Percentiles rank a stretch among this genome's conserved stretches.
Evolutionary conservation across 345 rosid genomes (phyloP).

Genomic region (Diplotaxis tenuifolia): DNA sequence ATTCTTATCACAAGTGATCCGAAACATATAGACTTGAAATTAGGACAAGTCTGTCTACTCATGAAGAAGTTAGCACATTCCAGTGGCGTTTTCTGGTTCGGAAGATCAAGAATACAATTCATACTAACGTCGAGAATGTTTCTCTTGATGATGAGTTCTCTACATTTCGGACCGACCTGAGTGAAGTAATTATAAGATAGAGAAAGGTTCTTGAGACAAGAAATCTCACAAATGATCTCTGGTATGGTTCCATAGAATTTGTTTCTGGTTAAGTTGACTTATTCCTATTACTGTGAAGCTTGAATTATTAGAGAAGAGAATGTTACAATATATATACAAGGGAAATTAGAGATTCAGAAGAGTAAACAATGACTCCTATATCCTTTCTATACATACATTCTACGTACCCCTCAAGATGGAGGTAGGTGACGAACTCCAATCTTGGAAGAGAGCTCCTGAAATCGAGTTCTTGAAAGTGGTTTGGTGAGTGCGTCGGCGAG

Average conservation of each 20-base stretch:
- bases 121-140: slow-evolving; percentile 58
- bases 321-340: too few species aligned
- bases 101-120: slow-evolving; percentile 74
- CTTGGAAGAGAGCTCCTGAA: too few species aligned
- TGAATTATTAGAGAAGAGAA: too few species aligned
- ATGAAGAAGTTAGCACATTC: slow-evolving; percentile 61
- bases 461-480: too few species aligned
- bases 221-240: slow-evolving; percentile 56
- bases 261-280: slow-evolving; percentile 64
- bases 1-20: slow-evolving; percentile 48
- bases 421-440: too few species aligned
- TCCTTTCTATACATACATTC: too few species aligned
- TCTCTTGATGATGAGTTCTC: slow-evolving; percentile 45
- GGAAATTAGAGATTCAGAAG: too few species aligned
- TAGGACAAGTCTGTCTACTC: slow-evolving; percentile 47
- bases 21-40: slow-evolving; percentile 40
- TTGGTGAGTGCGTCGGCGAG: too few species aligned
- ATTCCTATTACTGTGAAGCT: too few species aligned
- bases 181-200: slow-evolving; percentile 67
- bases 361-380: too few species aligned
- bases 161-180: slow-evolving; percentile 59
- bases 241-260: slow-evolving; percentile 63
- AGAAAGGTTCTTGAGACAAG: slow-evolving; percentile 50
- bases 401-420: too few species aligned
- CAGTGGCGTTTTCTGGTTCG: slow-evolving; percentile 50